A percentile compares a stretch with the other conserved stretches of the same genome.
Conservation (phyloP, 2,329 filamentous ascomycete genomes). For the Phaeosphaeria sp. region DNA sequence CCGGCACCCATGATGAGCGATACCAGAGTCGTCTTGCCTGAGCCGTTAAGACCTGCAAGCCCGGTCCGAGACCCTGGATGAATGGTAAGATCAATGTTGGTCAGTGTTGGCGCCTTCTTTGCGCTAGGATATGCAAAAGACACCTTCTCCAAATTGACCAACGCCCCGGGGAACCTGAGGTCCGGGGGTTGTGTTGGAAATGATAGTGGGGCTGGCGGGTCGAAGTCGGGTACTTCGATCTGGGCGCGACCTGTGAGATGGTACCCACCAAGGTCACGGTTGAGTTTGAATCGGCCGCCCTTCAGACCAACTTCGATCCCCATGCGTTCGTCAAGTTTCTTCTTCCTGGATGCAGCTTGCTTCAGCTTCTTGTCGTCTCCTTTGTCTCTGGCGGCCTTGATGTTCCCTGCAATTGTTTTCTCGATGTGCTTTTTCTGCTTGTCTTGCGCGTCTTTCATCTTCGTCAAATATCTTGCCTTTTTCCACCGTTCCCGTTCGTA, state of each 20-base stretch:
- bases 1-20: conserved; percentile 68
- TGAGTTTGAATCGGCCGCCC: conserved; percentile 81
- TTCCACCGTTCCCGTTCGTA: conserved; percentile 74
- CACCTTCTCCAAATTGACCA: conserved; percentile 74
- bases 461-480: conserved; percentile 70
- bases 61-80: conserved; percentile 77
- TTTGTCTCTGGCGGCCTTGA: conserved; percentile 75
- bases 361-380: conserved; percentile 85
- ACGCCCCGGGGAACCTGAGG: conserved; percentile 74
- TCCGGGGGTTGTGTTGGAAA: conserved; percentile 69
- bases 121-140: conserved; percentile 66
- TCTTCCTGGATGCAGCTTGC: conserved; percentile 84
- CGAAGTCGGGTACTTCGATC: conserved; percentile 72
- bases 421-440: conserved; percentile 82
- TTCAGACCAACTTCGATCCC: conserved; percentile 75
- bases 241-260: conserved; percentile 63
- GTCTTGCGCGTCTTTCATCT: conserved; percentile 83
- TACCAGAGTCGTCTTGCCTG: conserved; percentile 81
- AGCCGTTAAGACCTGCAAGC: conserved; percentile 79
- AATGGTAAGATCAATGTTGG: conserved; percentile 71
- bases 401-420: conserved; percentile 75
- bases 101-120: conserved; percentile 58
- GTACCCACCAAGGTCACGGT: conserved; percentile 68
- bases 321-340: conserved; percentile 82
- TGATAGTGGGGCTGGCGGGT: conserved; percentile 62